Percentiles rank a stretch among this genome's conserved stretches.
phyloP scores from a whole-genome alignment of 257 asterid species.

The Salvia rosmarinus region DNA sequence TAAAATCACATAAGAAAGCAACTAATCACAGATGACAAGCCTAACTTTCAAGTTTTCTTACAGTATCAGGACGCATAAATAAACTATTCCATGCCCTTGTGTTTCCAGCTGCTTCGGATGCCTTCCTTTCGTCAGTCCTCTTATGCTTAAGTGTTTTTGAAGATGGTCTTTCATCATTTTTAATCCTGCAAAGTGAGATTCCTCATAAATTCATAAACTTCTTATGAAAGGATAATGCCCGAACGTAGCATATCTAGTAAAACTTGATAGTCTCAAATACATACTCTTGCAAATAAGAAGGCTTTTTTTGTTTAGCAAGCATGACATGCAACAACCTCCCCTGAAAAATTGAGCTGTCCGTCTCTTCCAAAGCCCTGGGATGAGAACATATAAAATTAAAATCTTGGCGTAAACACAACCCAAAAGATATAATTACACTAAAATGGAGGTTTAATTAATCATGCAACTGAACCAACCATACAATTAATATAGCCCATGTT shows the following conservation, averaged over 20 bases:
- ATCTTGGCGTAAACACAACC: not conserved
- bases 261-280: slow-evolving; percentile 31
- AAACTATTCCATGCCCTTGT: slow-evolving; percentile 87
- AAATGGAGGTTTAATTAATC: not conserved
- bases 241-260: slow-evolving; percentile 1
- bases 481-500: slow-evolving; percentile 2
- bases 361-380: slow-evolving; percentile 81
- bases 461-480: slow-evolving; percentile 7
- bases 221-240: slow-evolving; percentile 12
- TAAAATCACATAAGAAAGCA: not conserved
- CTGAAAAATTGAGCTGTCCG: slow-evolving; percentile 80
- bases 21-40: slow-evolving; percentile 19
- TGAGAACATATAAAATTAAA: not conserved
- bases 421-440: not conserved
- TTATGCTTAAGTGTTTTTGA: slow-evolving; percentile 72
- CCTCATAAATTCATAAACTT: slow-evolving; percentile 18
- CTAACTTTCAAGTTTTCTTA: slow-evolving; percentile 35
- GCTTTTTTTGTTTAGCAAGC: slow-evolving; percentile 72
- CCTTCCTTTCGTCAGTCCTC: slow-evolving; percentile 72
- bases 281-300: slow-evolving; percentile 56
- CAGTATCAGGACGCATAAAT: slow-evolving; percentile 92
- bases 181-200: slow-evolving; percentile 46
- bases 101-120: slow-evolving; percentile 86
- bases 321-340: slow-evolving; percentile 92
- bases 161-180: slow-evolving; percentile 42